Evolutionary conservation across 2,329 filamentous ascomycete genomes (phyloP), one percentile per base, ranked within the genome.

Genomic region (Diaporthe humulicola): DNA sequence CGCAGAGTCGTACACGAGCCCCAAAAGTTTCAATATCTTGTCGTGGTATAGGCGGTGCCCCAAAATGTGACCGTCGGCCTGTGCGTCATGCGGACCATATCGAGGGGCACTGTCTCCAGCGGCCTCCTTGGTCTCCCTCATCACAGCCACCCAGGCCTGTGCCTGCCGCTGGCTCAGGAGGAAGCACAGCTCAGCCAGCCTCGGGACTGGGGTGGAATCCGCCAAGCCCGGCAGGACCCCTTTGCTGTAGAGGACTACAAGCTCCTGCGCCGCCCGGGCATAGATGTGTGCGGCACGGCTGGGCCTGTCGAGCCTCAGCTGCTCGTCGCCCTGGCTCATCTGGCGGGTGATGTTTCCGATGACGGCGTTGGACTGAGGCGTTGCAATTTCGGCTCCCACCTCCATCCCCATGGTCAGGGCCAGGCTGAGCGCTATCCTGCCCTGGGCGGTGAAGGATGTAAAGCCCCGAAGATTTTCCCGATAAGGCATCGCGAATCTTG

Each of bases 161-260:
- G 38, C 58, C 38, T 64, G 38, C 45, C n/a, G 58, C 58, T 5
- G 36, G 6, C 30, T 25, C 38, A 64, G 58, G 15, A 2, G 4
- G 25, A 45, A 45, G 17, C 22, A 45, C 7, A 28, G 25, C 38
- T 30, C 7, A 8, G 58, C n/a, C n/a, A 64, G 38, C 19, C 3
- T 1, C 8, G 40, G 25, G 2, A 1, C 1, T 3, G 36, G 36
- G 7, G 14, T 9, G 22, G 2, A 1, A 15, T 9, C n/a, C 38
- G n/a, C n/a, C 38, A 2, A 8, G 7, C 22, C 14, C 19, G 58
- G 58, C 9, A 64, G 38, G 14, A 64, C 30, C 15, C 58, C 58
- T 30, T 12, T 64, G 38, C 38, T 64, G 25, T 45, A 30, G 1
- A 64, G 25, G 38, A 40, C 42, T 10, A 45, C 8, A n/a, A 64